These are phyloP conservation scores for Massarina eburnea DNA, from an alignment of 2,329 filamentous ascomycete genomes.

Conservation along the genomic window DNA sequence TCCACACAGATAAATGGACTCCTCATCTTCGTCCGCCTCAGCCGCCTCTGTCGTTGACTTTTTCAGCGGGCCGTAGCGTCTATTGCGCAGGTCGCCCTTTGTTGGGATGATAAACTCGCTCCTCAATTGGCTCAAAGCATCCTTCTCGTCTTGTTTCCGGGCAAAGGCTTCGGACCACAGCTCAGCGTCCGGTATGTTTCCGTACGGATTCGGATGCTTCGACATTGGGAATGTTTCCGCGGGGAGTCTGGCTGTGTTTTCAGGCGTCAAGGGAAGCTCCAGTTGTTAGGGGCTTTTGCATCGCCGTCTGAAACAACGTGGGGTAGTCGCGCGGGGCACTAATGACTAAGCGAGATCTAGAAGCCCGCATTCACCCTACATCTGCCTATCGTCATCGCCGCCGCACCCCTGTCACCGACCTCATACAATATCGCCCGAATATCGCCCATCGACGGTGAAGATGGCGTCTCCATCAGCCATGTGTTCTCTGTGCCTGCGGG, in stretches of 20 bases:
- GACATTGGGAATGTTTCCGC: constrained; percentile 22
- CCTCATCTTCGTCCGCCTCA: constrained; percentile 29
- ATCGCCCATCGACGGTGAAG: not conserved
- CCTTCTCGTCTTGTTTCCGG: constrained; percentile 37
- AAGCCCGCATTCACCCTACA: not conserved
- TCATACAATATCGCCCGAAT: too few relatives aligned
- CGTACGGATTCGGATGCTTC: constrained; percentile 26
- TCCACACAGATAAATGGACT: constrained; percentile 79
- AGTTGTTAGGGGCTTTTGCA: not conserved
- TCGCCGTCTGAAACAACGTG: constrained; percentile 2
- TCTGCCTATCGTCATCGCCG: not conserved
- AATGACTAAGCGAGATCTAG: constrained; percentile 2
- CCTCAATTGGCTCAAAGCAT: constrained; percentile 49
- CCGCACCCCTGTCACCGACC: not conserved
- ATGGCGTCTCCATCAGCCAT: constrained; percentile 33
- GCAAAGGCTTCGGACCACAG: constrained; percentile 37
- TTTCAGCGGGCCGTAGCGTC: constrained; percentile 40
- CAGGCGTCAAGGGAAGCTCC: not conserved
- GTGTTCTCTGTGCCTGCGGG: constrained; percentile 35
- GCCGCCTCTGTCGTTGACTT: constrained; percentile 1
- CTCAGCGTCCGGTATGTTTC: constrained; percentile 16
- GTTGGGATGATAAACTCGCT: constrained; percentile 77
- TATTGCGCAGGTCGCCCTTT: constrained; percentile 69
- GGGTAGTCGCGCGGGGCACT: constrained; percentile 6
- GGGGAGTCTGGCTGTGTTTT: constrained; percentile 3